Percentiles rank a stretch among this genome's conserved stretches.
These are phyloP conservation scores for Vitis labrusca DNA, from an alignment of 164 flowering plant genomes.

Conservation along the genomic window DNA sequence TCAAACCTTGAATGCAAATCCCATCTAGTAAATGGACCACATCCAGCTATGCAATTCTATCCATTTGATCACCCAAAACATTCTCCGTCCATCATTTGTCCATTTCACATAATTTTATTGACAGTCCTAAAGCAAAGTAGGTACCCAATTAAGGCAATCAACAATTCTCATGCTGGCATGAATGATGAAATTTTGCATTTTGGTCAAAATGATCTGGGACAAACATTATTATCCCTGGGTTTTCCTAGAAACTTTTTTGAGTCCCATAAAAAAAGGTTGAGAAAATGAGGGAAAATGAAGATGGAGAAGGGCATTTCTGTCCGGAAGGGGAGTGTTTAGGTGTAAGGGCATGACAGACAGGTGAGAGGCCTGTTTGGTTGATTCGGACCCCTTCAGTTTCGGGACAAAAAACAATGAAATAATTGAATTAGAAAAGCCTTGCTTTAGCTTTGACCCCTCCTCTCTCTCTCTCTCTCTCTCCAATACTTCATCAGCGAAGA, in stretches of 20 bases:
- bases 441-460: conserved; percentile 22
- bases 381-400: conserved; percentile 14
- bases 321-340: not conserved
- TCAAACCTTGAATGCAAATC: not conserved
- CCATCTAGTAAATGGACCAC: conserved; percentile 9
- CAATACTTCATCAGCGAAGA: conserved; percentile 9
- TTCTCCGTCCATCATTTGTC: not conserved
- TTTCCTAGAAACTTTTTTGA: too few species aligned
- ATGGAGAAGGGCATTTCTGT: not conserved
- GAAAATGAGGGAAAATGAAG: not conserved
- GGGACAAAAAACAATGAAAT: conserved; percentile 12
- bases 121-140: conserved; percentile 1
- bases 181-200: not conserved
- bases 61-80: not conserved
- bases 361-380: conserved; percentile 7
- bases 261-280: not conserved
- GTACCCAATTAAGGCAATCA: conserved; percentile 6
- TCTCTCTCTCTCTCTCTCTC: conserved; percentile 13
- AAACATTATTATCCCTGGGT: too few species aligned
- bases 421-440: conserved; percentile 7
- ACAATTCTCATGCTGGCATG: conserved; percentile 2
- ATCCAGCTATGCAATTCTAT: not conserved
- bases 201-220: too few species aligned
- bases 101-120: conserved; percentile 1
- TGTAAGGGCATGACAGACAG: conserved; percentile 4